Base-by-base conservation (phyloP, 768 basidiomycete species). In the Amanita jacksonii region DNA sequence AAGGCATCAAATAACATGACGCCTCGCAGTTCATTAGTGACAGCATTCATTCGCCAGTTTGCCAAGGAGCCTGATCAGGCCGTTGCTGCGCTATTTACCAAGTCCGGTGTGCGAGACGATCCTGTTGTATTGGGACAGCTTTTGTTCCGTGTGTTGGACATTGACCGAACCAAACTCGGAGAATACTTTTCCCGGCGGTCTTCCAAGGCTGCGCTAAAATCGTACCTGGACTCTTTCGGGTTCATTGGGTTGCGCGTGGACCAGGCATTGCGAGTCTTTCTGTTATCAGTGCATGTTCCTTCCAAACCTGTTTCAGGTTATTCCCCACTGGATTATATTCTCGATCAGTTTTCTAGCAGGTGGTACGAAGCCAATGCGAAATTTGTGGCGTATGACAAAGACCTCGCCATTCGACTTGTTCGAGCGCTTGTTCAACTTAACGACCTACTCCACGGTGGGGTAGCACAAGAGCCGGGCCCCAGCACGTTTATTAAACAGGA, bases 301-400 rank as follows among this genome's bases (percentile, higher is more conserved):
- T 61, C 55, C 15, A 61, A 61, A 40, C 44, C 57, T 12, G 51
- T 63, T 12, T 62, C 67, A 38, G 62, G 63, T 42, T 28, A 37
- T 45, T 57, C 66, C 38, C 62, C 74, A 4, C 59, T 81, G 24
- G 87, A 92, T 51, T 72, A 80, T 52, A 67, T 96, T 2, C 70
- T 97, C 23, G 80, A 87, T 53, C 76, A 82, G 8, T 91, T 99
- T 57, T 85, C 91, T 10, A 73, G 76, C 51, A 76, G 86, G 22
- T 98, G 92, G 87, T 87, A 88, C 54, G 86, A 91, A 48, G 84
- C 87, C 15, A 98, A 99, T 56, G 74, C 79, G 5, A 69, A 73
- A 38, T 71, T 76, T 19, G 79, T 90, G 19, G 75, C 83, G 2
- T 93, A 82, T 55, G 85, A 90, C 65, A 84, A 78, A 61, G 86